phyloP scores from a whole-genome alignment of 2,329 filamentous ascomycete species.

The Aspergillus caelatus region DNA sequence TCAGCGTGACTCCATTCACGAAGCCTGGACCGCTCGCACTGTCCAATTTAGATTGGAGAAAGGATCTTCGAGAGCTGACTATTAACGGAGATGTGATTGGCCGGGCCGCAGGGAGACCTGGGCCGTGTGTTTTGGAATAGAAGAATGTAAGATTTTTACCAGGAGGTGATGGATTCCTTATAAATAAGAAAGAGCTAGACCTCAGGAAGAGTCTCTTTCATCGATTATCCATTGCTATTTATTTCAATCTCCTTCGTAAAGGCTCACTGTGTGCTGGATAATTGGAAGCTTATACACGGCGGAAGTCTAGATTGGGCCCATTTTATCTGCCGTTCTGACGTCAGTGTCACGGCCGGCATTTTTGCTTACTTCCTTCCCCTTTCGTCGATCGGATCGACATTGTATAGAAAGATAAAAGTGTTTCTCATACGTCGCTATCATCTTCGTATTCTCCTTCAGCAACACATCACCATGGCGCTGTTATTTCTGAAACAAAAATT shows the following conservation, averaged over 20 bases:
- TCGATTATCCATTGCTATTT: neutral
- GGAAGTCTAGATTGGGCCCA: constrained; percentile 9
- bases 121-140: neutral
- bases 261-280: neutral
- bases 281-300: neutral
- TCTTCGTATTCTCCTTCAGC: neutral
- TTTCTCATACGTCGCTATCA: neutral
- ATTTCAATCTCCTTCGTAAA: neutral
- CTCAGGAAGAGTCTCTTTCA: neutral
- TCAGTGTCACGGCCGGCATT: constrained; percentile 9
- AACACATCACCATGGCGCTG: constrained; percentile 34
- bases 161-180: neutral
- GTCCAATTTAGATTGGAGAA: neutral
- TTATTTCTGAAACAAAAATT: constrained; percentile 42
- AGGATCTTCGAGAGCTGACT: constrained; percentile 12
- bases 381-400: neutral
- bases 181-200: neutral
- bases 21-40: neutral
- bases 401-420: neutral
- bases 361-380: constrained; percentile 6
- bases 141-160: neutral
- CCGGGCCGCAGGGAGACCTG: neutral
- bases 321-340: constrained; percentile 10
- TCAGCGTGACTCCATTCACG: neutral
- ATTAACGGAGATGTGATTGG: constrained; percentile 16